phyloP scores from a whole-genome alignment of 805 yeast genomes.

The Candida dajiaensis region DNA sequence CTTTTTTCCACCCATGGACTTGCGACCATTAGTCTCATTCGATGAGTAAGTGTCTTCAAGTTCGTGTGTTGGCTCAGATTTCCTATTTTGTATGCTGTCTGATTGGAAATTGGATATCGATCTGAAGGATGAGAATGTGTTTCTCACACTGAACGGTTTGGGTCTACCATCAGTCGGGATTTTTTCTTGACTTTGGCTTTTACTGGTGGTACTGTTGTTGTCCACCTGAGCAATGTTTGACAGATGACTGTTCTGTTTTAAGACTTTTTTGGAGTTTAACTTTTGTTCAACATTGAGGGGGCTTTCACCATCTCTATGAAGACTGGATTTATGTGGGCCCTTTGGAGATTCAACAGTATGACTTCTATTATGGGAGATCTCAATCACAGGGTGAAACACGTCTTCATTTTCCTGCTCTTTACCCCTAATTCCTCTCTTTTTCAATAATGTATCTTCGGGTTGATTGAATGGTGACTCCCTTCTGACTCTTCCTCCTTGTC shows the following conservation, averaged over 20 bases:
- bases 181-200: neutral
- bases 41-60: neutral
- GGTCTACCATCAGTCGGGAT: neutral
- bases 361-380: neutral
- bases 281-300: neutral
- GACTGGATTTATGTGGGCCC: neutral
- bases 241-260: neutral
- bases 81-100: neutral
- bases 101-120: constrained; percentile 3
- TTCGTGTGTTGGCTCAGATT: neutral
- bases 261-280: neutral
- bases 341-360: neutral
- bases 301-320: neutral
- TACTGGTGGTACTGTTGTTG: neutral
- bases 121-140: constrained; percentile 7
- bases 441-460: neutral
- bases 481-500: neutral
- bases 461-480: neutral
- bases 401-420: neutral
- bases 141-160: constrained; percentile 4
- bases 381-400: neutral
- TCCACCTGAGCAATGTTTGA: neutral
- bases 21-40: neutral
- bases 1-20: neutral
- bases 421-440: neutral